phyloP scores from a whole-genome alignment of 345 rosid species.

The Dimocarpus longan region DNA sequence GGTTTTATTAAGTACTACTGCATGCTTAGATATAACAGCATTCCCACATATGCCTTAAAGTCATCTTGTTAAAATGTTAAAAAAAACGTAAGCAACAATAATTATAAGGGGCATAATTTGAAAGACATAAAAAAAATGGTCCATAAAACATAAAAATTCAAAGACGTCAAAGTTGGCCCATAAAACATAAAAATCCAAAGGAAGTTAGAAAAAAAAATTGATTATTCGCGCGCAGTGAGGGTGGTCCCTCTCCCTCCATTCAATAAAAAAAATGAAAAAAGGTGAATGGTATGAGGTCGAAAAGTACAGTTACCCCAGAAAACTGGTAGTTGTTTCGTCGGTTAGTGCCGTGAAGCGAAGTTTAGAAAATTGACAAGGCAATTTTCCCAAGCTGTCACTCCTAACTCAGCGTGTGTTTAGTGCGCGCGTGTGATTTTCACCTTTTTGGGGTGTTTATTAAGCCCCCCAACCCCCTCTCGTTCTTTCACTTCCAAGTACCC shows the following conservation, averaged over 20 bases:
- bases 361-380: constrained; percentile 43
- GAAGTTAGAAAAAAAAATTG: background rate
- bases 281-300: constrained; percentile 25
- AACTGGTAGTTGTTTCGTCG: constrained; percentile 39
- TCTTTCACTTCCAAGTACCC: constrained; percentile 5
- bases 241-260: constrained; percentile 13
- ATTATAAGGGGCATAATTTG: background rate
- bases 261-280: no score
- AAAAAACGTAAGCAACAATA: background rate
- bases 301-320: constrained; percentile 49
- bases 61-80: background rate
- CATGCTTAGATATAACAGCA: background rate
- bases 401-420: constrained; percentile 15
- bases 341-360: constrained; percentile 26
- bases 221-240: background rate
- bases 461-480: background rate
- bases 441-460: constrained; percentile 2
- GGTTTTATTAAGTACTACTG: no score
- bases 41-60: background rate
- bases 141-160: background rate
- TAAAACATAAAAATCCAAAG: background rate
- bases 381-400: constrained; percentile 21
- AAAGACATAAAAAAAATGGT: no score
- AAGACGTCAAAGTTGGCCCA: background rate
- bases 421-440: constrained; percentile 31